Percentiles rank a stretch among this genome's conserved stretches.
phyloP scores from a whole-genome alignment of 1,139 yeast species.

The Lodderomyces margitis region DNA sequence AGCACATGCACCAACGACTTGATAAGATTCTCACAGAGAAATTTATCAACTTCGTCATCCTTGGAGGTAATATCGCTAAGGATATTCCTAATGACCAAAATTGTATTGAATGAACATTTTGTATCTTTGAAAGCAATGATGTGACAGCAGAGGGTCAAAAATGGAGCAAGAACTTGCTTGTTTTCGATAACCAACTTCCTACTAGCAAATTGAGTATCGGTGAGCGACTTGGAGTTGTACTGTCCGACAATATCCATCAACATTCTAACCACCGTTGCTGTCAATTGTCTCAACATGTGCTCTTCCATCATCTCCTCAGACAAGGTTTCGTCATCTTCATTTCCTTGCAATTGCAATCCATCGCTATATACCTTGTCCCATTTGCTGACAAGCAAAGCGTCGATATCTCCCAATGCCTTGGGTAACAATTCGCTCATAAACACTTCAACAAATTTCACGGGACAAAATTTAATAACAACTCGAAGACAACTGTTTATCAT shows the following conservation, averaged over 20 bases:
- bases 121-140: conserved; percentile 82
- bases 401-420: conserved; percentile 67
- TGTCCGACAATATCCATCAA: conserved; percentile 89
- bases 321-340: conserved; percentile 75
- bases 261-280: conserved; percentile 89
- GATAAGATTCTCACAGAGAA: conserved; percentile 58
- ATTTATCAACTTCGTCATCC: conserved; percentile 77
- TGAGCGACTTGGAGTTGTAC: conserved; percentile 42
- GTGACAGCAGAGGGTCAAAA: conserved; percentile 72
- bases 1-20: conserved; percentile 53
- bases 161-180: conserved; percentile 72
- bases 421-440: conserved; percentile 82
- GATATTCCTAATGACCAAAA: conserved; percentile 72
- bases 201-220: conserved; percentile 62
- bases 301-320: conserved; percentile 99
- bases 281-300: conserved; percentile 85
- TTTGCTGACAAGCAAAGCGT: conserved; percentile 60
- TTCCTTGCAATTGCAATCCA: conserved; percentile 70
- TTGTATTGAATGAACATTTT: conserved; percentile 88
- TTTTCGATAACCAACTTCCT: conserved; percentile 64
- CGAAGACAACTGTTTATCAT: conserved; percentile 88
- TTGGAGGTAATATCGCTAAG: conserved; percentile 63
- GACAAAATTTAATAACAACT: conserved; percentile 86
- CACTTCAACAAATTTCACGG: conserved; percentile 59
- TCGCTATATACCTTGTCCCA: conserved; percentile 74